phyloP scores from a whole-genome alignment of 345 rosid genomes.

The Erysimum cheiranthoides region DNA sequence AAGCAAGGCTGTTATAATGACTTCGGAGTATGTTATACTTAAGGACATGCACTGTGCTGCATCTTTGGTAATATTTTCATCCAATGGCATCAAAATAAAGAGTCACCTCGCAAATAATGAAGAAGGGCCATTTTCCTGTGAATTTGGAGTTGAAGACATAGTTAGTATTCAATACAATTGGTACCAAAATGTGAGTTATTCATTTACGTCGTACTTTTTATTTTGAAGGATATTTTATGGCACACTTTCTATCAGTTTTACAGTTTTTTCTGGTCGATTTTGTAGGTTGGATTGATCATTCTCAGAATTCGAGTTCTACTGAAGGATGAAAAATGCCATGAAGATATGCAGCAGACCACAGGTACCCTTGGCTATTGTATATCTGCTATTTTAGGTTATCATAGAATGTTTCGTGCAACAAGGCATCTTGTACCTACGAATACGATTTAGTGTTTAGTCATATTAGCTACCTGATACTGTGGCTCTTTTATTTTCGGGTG shows the following conservation, averaged over 20 bases:
- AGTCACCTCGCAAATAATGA: slow-evolving; percentile 48
- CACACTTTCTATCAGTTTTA: slow-evolving; percentile 5
- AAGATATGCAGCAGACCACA: slow-evolving; percentile 47
- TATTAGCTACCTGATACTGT: slow-evolving; percentile 17
- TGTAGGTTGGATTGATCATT: slow-evolving; percentile 63
- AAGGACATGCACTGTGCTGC: slow-evolving; percentile 52
- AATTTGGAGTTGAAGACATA: slow-evolving; percentile 75
- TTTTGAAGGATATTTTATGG: slow-evolving; percentile 21
- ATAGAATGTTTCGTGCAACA: slow-evolving; percentile 11
- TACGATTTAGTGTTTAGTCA: slow-evolving; percentile 13
- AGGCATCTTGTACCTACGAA: slow-evolving; percentile 16
- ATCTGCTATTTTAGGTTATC: slow-evolving; percentile 13
- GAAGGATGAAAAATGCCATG: slow-evolving; percentile 50
- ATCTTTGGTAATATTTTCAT: slow-evolving; percentile 62
- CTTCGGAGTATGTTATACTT: slow-evolving; percentile 67
- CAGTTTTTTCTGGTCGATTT: slow-evolving; percentile 28
- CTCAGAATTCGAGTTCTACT: slow-evolving; percentile 59
- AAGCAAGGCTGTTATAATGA: slow-evolving; percentile 49
- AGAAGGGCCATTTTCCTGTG: slow-evolving; percentile 52
- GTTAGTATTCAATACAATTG: slow-evolving; percentile 61
- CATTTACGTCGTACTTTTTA: slow-evolving; percentile 18
- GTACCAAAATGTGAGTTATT: slow-evolving; percentile 68
- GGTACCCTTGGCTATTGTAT: slow-evolving; percentile 49
- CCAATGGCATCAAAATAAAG: slow-evolving; percentile 57
- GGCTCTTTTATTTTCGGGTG: not conserved